Base-by-base conservation (phyloP, 169 alveolate genomes). In the Eimeria necatrix region DNA sequence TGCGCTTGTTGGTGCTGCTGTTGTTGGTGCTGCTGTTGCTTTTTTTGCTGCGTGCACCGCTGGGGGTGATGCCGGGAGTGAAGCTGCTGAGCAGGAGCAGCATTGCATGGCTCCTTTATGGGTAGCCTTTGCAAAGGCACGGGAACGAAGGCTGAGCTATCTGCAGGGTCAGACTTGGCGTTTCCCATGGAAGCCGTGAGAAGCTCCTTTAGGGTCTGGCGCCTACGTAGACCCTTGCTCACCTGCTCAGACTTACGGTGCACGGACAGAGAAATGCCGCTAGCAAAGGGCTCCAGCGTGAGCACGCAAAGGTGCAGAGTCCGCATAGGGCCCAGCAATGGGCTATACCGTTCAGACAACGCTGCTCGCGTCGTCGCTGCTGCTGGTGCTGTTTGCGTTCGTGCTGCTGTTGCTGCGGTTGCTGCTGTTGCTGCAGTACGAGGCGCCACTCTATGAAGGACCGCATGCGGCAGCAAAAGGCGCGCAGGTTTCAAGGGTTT, bases 201-300 rank as follows among this genome's bases (percentile, higher is more conserved):
- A 24, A 81, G 74, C 3, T 81, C 90, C 14, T 14, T 81, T 8
- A 81, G 73, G 32, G 90, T 51, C 26, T 81, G 70, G 12, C 90
- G 49, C 73, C 90, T 52, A 14, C 49, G 49, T 4, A 81, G 70
- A n/a, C 74, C 53, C 32, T 81, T 81, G 32, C 14, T 16, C 9
- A 81, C 46, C 10, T 41, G 52, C 56, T 81, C 90, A 22, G 90
- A 52, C 14, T 81, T 81, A 41, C 90, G 90, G 73, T 81, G 90
- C 22, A 53, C 90, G 20, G n/a, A 81, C 90, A 81, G 73, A 49
- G 73, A 22, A 53, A 81, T 24, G 24, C 90, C 90, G 16, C 32
- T 22, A 22, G 90, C 90, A 24, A 81, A 81, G 22, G 90, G 90
- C 90, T 81, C 74, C 32, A 81, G 53, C 5, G 90, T 81, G 64